A percentile compares a stretch with the other conserved stretches of the same genome.
phyloP scores from a whole-genome alignment of 2,329 filamentous ascomycete species.

The Sporothrix globosa region DNA sequence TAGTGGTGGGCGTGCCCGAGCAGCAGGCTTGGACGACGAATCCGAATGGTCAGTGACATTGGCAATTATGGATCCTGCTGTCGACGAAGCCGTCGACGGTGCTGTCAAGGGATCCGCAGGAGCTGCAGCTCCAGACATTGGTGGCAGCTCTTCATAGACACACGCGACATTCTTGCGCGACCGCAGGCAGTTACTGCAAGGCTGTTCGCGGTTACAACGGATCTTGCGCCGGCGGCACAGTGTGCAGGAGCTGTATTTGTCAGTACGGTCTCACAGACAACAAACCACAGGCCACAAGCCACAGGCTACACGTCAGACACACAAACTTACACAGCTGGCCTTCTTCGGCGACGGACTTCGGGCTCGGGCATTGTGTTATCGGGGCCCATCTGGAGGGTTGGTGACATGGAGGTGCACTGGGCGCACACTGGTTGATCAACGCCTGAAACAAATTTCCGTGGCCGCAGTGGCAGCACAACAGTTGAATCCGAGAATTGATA shows the following conservation, averaged over 20 bases:
- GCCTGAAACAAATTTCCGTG: neutral
- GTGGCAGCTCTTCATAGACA: conserved; percentile 30
- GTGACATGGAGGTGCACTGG: neutral
- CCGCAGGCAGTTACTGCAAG: conserved; percentile 49
- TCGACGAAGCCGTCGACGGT: neutral
- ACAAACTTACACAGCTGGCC: conserved; percentile 30
- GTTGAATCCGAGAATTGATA: neutral
- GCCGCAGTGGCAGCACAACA: neutral
- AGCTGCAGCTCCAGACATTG: neutral
- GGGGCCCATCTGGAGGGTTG: neutral
- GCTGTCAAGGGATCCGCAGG: neutral
- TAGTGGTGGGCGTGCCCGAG: neutral
- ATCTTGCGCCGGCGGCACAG: conserved; percentile 50
- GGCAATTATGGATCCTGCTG: neutral
- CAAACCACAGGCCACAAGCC: too few relatives aligned
- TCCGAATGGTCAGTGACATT: neutral
- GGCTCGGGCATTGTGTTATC: conserved; percentile 30
- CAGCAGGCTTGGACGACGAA: neutral
- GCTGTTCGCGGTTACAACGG: conserved; percentile 47
- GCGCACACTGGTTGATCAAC: neutral
- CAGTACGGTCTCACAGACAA: neutral
- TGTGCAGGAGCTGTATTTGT: conserved; percentile 29
- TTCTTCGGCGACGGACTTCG: conserved; percentile 33
- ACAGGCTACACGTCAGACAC: too few relatives aligned
- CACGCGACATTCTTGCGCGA: conserved; percentile 37